Percentiles rank a stretch among this genome's conserved stretches.
Evolutionary conservation across 495 filamentous ascomycete genomes (phyloP).

Genomic region (Neurospora sp.): DNA sequence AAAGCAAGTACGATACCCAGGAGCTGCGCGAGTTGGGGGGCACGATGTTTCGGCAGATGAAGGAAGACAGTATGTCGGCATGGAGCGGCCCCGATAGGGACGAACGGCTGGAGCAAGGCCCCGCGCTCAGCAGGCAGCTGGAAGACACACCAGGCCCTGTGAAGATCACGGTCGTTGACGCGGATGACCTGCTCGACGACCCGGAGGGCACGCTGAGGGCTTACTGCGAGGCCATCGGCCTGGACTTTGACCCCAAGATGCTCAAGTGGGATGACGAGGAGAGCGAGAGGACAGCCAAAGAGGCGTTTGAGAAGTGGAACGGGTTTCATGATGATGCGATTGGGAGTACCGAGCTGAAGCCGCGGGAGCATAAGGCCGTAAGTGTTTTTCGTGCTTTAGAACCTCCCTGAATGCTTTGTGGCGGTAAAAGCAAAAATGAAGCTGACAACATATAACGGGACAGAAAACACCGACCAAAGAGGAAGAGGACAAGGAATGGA

Average conservation of each 20-base stretch:
- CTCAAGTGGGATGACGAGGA: conserved; percentile 70
- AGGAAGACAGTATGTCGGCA: too few species aligned
- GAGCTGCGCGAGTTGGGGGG: neutral
- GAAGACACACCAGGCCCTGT: conserved; percentile 6
- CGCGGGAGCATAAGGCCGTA: conserved; percentile 54
- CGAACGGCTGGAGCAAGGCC: too few species aligned
- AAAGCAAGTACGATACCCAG: neutral
- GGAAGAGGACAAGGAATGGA: conserved; percentile 70
- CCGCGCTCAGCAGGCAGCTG: neutral
- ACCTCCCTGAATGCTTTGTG: neutral
- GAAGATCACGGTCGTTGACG: conserved; percentile 80
- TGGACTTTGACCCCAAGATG: conserved; percentile 65
- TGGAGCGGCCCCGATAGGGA: too few species aligned
- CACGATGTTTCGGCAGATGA: too few species aligned
- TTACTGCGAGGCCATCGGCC: conserved; percentile 68
- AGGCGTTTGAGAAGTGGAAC: conserved; percentile 87
- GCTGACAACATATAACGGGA: neutral
- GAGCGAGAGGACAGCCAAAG: conserved; percentile 51
- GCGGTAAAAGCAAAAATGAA: neutral
- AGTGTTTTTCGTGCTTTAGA: conserved; percentile 18
- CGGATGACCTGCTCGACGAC: conserved; percentile 83
- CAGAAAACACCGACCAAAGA: conserved; percentile 38
- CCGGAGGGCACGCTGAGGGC: conserved; percentile 62
- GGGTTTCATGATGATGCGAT: conserved; percentile 96
- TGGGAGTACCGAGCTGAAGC: conserved; percentile 59